Conservation (phyloP, 306 rosid species). For the Trichosanthes truncata region DNA sequence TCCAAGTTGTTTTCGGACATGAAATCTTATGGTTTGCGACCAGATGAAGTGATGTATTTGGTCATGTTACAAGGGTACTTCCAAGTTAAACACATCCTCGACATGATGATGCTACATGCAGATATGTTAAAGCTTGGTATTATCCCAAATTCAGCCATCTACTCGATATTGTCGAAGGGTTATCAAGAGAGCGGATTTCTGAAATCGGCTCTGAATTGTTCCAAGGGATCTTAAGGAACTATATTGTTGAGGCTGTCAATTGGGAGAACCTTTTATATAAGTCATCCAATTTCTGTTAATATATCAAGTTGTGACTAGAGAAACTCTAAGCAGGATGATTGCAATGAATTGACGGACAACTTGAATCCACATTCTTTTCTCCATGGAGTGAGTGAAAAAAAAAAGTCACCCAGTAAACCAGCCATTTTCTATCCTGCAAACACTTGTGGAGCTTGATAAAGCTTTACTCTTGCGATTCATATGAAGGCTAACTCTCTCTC, state of each 20-base stretch:
- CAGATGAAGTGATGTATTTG: conserved; percentile 38
- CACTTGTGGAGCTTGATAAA: neutral
- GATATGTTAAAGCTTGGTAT: conserved; percentile 58
- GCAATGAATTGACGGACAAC: neutral
- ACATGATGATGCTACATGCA: conserved; percentile 64
- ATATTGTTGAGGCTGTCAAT: neutral
- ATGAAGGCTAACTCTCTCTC: neutral
- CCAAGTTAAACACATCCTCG: conserved; percentile 32
- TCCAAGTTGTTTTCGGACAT: conserved; percentile 48
- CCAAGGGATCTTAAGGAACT: conserved; percentile 19
- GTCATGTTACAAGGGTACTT: conserved; percentile 44
- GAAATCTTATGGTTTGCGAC: conserved; percentile 41
- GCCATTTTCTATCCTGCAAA: neutral
- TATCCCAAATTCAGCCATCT: conserved; percentile 23
- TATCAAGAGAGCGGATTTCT: conserved; percentile 31
- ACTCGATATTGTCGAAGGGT: conserved; percentile 27
- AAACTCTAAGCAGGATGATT: neutral
- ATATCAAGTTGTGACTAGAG: neutral
- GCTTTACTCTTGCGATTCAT: neutral
- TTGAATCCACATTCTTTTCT: neutral
- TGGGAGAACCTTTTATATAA: neutral
- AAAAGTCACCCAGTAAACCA: neutral
- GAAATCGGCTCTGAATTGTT: conserved; percentile 25
- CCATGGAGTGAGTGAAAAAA: neutral
- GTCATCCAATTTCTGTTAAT: neutral